A percentile compares a stretch with the other conserved stretches of the same genome.
These are phyloP conservation scores for Gracilaria caudata DNA, from an alignment of 23 red algal species.

Conservation along the genomic window DNA sequence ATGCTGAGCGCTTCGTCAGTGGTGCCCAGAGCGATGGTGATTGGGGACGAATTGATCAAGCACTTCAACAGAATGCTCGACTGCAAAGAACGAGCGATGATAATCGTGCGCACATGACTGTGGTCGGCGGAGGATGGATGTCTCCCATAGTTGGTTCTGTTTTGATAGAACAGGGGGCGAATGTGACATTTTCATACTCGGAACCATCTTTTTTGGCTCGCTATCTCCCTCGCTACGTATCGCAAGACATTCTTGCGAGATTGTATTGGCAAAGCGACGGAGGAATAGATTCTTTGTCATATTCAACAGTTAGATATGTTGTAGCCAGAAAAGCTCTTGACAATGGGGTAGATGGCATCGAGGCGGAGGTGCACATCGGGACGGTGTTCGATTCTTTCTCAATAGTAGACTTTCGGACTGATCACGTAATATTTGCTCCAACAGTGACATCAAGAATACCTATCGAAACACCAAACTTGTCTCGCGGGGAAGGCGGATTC, in stretches of 20 bases:
- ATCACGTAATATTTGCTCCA: constrained; percentile 65
- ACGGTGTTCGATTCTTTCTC: constrained; percentile 71
- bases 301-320: constrained; percentile 59
- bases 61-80: constrained; percentile 13
- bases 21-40: constrained; percentile 38
- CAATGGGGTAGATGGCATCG: not conserved
- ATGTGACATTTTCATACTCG: constrained; percentile 68
- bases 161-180: constrained; percentile 46
- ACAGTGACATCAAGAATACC: constrained; percentile 31
- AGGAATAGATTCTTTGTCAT: constrained; percentile 54
- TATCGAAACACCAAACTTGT: constrained; percentile 33
- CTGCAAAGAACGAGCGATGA: not conserved
- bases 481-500: constrained; percentile 31
- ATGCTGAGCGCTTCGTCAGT: constrained; percentile 47
- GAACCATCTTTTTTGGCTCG: constrained; percentile 51
- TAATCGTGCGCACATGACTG: constrained; percentile 43
- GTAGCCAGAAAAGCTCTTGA: constrained; percentile 38
- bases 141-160: constrained; percentile 50
- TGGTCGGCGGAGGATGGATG: constrained; percentile 71
- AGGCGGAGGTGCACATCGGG: constrained; percentile 65
- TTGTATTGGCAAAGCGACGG: constrained; percentile 54
- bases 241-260: constrained; percentile 48
- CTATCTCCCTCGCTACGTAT: constrained; percentile 56
- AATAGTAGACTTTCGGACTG: constrained; percentile 62
- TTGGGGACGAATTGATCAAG: constrained; percentile 46